These are phyloP conservation scores for Nakazawaea molendinolei DNA, from an alignment of 805 yeast species.

Conservation along the genomic window DNA sequence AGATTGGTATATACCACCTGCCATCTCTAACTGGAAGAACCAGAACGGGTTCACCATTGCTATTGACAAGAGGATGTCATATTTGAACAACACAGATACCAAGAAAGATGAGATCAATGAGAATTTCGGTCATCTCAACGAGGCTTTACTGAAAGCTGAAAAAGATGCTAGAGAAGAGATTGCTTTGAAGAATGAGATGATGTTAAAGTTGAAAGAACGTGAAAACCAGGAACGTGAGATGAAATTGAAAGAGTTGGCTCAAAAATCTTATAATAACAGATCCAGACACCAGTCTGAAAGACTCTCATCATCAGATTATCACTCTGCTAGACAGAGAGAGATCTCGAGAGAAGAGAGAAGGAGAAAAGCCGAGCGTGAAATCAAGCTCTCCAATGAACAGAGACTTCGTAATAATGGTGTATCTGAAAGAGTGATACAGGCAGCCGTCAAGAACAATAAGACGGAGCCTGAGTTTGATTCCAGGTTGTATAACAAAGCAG, in stretches of 20 bases:
- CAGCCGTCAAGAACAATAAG: slow-evolving; percentile 7
- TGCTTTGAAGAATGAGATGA: slow-evolving; percentile 40
- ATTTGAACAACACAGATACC: slow-evolving; percentile 35
- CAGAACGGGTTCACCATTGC: slow-evolving; percentile 83
- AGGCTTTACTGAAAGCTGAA: slow-evolving; percentile 70
- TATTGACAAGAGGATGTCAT: slow-evolving; percentile 68
- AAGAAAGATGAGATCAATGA: slow-evolving; percentile 38
- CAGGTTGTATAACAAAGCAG: slow-evolving; percentile 43
- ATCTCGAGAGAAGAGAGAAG: slow-evolving; percentile 36
- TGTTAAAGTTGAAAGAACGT: slow-evolving; percentile 41
- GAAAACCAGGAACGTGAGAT: slow-evolving; percentile 45
- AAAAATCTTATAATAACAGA: slow-evolving; percentile 19
- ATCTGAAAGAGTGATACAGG: slow-evolving; percentile 39
- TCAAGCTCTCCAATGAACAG: slow-evolving; percentile 34
- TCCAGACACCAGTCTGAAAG: slow-evolving; percentile 11
- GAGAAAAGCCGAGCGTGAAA: slow-evolving; percentile 39
- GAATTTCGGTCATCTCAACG: slow-evolving; percentile 55
- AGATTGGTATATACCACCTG: slow-evolving; percentile 85
- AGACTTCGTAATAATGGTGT: slow-evolving; percentile 42
- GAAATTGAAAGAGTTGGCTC: slow-evolving; percentile 42
- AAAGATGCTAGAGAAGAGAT: slow-evolving; percentile 51
- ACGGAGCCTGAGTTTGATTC: slow-evolving; percentile 50
- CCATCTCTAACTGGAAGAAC: slow-evolving; percentile 93
- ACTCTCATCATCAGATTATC: slow-evolving; percentile 10
- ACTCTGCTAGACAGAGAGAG: slow-evolving; percentile 29